Conservation (phyloP, 176 grass and related monocot species). For the Tillandsia leiboldiana region DNA sequence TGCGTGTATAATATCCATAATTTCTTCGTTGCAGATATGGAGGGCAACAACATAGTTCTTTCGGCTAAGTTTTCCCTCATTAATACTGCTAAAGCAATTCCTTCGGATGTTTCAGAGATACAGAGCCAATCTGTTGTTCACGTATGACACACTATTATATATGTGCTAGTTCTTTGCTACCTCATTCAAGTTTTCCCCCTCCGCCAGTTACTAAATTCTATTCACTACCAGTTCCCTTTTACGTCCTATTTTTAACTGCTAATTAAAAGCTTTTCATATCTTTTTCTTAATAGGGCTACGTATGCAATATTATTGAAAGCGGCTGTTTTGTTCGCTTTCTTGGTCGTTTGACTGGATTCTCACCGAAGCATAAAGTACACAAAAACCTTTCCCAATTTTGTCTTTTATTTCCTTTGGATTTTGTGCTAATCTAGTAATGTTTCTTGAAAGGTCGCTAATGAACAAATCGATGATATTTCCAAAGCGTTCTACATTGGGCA, state of each 20-base stretch:
- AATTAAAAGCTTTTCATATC: conserved; percentile 12
- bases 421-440: conserved; percentile 24
- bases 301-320: conserved; percentile 90
- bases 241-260: neutral
- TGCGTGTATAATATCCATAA: conserved; percentile 12
- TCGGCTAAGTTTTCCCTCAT: conserved; percentile 89
- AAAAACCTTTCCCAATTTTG: conserved; percentile 2
- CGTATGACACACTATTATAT: conserved; percentile 35
- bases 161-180: conserved; percentile 7
- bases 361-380: conserved; percentile 83
- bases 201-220: neutral
- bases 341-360: conserved; percentile 87
- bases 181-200: neutral
- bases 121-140: conserved; percentile 42
- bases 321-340: conserved; percentile 97
- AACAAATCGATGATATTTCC: conserved; percentile 44
- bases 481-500: conserved; percentile 78
- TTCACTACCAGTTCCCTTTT: neutral
- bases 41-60: conserved; percentile 77
- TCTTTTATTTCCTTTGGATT: neutral
- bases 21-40: conserved; percentile 47
- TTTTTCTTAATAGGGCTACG: conserved; percentile 59
- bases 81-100: conserved; percentile 45
- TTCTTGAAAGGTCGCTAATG: conserved; percentile 69
- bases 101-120: conserved; percentile 60